A percentile compares a stretch with the other conserved stretches of the same genome.
Evolutionary conservation across 2,329 filamentous ascomycete species (phyloP).

Genomic region (Colletotrichum limetticola): DNA sequence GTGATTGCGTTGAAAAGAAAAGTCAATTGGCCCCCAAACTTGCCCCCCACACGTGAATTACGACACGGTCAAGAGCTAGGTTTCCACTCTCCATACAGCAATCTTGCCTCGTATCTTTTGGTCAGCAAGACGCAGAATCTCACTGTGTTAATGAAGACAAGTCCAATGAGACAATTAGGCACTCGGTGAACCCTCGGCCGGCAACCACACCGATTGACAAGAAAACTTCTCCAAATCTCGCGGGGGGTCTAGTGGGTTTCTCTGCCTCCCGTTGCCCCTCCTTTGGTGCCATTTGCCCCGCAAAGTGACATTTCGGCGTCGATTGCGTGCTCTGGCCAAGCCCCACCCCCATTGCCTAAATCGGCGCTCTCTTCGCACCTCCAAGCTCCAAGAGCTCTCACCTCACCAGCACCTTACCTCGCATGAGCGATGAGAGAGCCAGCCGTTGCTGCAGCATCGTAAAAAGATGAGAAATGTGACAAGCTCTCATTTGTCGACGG

Average conservation of each 20-base stretch:
- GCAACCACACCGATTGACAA: not conserved
- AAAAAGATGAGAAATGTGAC: not conserved
- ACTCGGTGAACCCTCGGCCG: not conserved
- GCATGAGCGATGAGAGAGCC: not conserved
- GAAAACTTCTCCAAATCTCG: not conserved
- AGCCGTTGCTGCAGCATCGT: not conserved
- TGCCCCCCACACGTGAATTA: not conserved
- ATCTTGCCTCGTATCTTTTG: not conserved
- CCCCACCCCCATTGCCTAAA: slow-evolving; percentile 43
- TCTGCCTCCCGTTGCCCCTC: not conserved
- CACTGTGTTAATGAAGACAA: not conserved
- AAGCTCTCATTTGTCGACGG: not conserved
- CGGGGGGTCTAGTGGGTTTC: not conserved
- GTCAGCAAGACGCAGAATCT: not conserved
- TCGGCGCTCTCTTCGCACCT: slow-evolving; percentile 25
- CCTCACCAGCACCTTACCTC: not conserved
- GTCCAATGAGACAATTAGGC: not conserved
- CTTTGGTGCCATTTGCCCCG: slow-evolving; percentile 19
- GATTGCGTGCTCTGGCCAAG: slow-evolving; percentile 47
- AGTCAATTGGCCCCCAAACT: not conserved
- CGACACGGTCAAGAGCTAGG: too few species aligned
- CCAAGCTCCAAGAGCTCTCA: too few species aligned
- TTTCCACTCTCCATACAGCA: not conserved
- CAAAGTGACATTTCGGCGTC: slow-evolving; percentile 38
- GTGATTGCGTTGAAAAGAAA: too few species aligned